phyloP scores from a whole-genome alignment of 2,329 filamentous ascomycete genomes.

The Knufia petricola region DNA sequence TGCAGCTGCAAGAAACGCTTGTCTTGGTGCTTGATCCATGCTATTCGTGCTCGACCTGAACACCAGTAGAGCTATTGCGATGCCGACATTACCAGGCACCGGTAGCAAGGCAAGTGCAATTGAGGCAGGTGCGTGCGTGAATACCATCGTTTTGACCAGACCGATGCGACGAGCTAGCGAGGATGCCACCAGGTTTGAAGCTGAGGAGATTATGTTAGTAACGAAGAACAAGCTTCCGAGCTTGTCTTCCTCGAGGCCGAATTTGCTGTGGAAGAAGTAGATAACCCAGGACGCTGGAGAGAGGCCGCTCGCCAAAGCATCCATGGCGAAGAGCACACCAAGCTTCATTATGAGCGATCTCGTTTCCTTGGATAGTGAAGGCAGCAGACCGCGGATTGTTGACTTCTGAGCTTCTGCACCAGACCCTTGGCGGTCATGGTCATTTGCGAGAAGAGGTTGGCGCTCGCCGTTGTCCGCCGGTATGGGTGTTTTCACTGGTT shows the following conservation, averaged over 20 bases:
- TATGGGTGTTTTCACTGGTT: background rate
- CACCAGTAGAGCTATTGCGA: slow-evolving; percentile 52
- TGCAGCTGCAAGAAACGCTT: slow-evolving; percentile 58
- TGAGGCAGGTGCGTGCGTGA: slow-evolving; percentile 61
- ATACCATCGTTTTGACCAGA: slow-evolving; percentile 59
- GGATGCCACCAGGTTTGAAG: slow-evolving; percentile 42
- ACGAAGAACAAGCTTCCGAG: slow-evolving; percentile 47
- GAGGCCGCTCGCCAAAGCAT: slow-evolving; percentile 61
- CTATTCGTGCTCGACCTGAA: slow-evolving; percentile 52
- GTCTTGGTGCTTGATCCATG: slow-evolving; percentile 63
- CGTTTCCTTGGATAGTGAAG: slow-evolving; percentile 49
- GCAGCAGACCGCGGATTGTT: slow-evolving; percentile 32
- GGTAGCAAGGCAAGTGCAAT: slow-evolving; percentile 56
- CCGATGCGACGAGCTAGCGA: slow-evolving; percentile 57
- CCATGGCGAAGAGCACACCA: slow-evolving; percentile 56
- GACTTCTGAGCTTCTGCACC: background rate
- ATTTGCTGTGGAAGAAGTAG: slow-evolving; percentile 48
- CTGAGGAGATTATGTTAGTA: slow-evolving; percentile 34
- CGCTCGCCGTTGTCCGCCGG: background rate
- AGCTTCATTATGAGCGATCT: slow-evolving; percentile 48
- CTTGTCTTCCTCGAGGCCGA: slow-evolving; percentile 41
- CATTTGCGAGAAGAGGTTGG: background rate
- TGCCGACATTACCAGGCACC: slow-evolving; percentile 42
- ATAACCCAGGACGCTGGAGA: slow-evolving; percentile 47
- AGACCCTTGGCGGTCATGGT: background rate